Evolutionary conservation across 2,329 filamentous ascomycete genomes (phyloP).

Genomic region (Pseudofabraea citricarpa): DNA sequence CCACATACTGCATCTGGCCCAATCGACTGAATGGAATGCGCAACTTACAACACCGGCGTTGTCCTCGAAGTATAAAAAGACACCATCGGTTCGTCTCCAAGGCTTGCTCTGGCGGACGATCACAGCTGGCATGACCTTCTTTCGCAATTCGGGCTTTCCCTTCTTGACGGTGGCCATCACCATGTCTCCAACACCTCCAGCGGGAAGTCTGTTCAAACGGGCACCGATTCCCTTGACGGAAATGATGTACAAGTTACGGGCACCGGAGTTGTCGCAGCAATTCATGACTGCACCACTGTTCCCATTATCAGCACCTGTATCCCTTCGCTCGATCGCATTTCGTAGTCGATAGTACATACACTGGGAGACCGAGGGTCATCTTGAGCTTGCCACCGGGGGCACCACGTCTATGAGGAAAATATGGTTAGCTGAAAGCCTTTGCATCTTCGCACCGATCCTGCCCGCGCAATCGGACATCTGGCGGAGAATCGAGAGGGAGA

Average conservation of each 20-base stretch:
- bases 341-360: slow-evolving; percentile 62
- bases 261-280: slow-evolving; percentile 99
- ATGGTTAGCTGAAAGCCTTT: slow-evolving; percentile 9
- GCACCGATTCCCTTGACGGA: slow-evolving; percentile 98
- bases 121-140: slow-evolving; percentile 99
- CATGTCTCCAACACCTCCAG: slow-evolving; percentile 98
- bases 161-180: slow-evolving; percentile 99
- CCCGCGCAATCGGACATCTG: slow-evolving; percentile 4
- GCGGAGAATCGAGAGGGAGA: slow-evolving; percentile 10
- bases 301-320: slow-evolving; percentile 5
- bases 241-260: slow-evolving; percentile 99
- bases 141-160: slow-evolving; percentile 99
- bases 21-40: slow-evolving; percentile 5
- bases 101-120: slow-evolving; percentile 99
- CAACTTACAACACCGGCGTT: slow-evolving; percentile 94
- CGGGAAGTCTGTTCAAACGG: slow-evolving; percentile 93
- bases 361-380: slow-evolving; percentile 99
- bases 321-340: slow-evolving; percentile 4
- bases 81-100: slow-evolving; percentile 97
- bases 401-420: slow-evolving; percentile 57
- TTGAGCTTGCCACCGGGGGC: slow-evolving; percentile 99
- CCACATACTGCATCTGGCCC: neutral
- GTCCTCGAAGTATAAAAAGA: slow-evolving; percentile 99
- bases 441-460: neutral
- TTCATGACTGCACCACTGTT: slow-evolving; percentile 97